Base-by-base conservation (phyloP, 306 rosid species). In the Boehmeria nivea region DNA sequence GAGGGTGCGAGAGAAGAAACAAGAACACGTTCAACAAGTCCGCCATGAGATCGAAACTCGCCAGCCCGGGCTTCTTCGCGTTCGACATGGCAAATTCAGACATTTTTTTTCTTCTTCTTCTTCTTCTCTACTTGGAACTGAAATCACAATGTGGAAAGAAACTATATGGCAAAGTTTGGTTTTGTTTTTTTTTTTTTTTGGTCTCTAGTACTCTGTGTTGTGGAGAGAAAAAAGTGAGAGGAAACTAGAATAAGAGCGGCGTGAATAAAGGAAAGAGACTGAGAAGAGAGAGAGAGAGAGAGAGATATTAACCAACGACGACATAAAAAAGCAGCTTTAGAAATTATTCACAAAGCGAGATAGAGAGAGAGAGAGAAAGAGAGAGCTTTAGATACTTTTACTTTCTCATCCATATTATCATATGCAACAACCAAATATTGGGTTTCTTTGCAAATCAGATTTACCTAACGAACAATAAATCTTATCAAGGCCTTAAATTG, bases 181-280 rank as follows among this genome's bases (percentile, higher is more conserved):
- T 3, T 44, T 17, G 3, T 44, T 18, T 48, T 48, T 21, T 22
- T 60, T 43, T 23, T 57, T 21, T 24, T 58, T 61, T 50, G 33
- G 25, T 63, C 15, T 59, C 16, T n/a, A n/a, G n/a, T n/a, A n/a
- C n/a, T 31, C 43, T 31, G 64, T 36, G 68, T 43, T 42, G 34
- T 67, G 11, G 51, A 60, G 38, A 64, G 45, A 1, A 38, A 45
- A 23, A 70, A 54, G 40, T 39, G 51, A 39, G 38, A 43, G 51
- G 54, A 27, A 18, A 46, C 25, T 69, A 72, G 62, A 75, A 77
- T 54, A 71, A 76, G 72, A 72, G 69, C 70, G 96, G 83, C 96
- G 96, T 87, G 98, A 87, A 80, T 84, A 75, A 80, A 80, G 96
- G 97, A 68, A 63, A 63, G 60, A 61, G 85, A 79, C 66, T 67